Evolutionary conservation across 495 filamentous ascomycete species (phyloP).

Genomic region (Penicillium mononematosum): DNA sequence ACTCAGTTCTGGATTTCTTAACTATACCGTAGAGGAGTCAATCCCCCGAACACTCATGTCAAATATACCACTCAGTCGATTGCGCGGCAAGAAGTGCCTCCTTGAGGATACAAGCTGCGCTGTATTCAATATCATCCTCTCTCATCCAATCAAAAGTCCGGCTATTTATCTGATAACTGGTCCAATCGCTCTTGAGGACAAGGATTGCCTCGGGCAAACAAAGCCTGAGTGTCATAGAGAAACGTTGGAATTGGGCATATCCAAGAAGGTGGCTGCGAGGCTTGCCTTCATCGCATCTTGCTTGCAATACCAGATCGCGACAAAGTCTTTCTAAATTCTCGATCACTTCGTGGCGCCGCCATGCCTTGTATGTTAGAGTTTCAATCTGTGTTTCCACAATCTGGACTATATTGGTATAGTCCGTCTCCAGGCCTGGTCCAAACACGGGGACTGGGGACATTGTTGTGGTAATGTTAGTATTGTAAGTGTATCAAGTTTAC

Average conservation of each 20-base stretch:
- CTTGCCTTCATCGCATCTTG: neutral
- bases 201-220: neutral
- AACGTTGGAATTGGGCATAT: constrained; percentile 1
- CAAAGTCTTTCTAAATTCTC: neutral
- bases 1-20: neutral
- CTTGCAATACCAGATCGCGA: neutral
- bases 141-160: neutral
- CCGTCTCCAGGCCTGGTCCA: neutral
- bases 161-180: neutral
- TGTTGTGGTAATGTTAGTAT: neutral
- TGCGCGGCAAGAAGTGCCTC: neutral
- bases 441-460: neutral
- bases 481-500: neutral
- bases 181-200: neutral
- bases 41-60: neutral
- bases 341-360: neutral
- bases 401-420: neutral
- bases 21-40: neutral
- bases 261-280: neutral
- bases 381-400: neutral
- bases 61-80: constrained; percentile 3
- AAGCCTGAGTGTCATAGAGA: neutral
- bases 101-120: neutral
- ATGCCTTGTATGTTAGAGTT: neutral
- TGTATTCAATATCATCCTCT: neutral